These are phyloP conservation scores for Pseudogymnoascus sp. DNA, from an alignment of 2,329 filamentous ascomycete species.

Conservation along the genomic window DNA sequence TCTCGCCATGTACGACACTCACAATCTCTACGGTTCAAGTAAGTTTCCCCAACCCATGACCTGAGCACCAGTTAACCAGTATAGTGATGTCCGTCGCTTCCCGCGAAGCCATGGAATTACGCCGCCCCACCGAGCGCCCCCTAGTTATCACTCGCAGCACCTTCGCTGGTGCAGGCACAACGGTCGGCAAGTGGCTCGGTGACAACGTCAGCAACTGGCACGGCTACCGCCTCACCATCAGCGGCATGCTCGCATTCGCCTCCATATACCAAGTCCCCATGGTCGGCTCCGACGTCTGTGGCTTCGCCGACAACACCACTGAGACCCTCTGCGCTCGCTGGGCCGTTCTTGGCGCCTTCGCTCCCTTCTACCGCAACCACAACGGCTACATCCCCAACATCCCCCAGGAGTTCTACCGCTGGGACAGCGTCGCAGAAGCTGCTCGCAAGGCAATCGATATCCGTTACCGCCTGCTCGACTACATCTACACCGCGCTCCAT, in stretches of 20 bases:
- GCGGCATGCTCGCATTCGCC: slow-evolving; percentile 50
- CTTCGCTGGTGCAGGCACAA: slow-evolving; percentile 59
- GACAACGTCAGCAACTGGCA: slow-evolving; percentile 51
- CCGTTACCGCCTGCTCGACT: slow-evolving; percentile 70
- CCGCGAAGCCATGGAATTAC: slow-evolving; percentile 54
- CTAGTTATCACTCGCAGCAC: slow-evolving; percentile 68
- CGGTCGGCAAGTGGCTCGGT: slow-evolving; percentile 55
- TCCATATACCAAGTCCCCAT: slow-evolving; percentile 61
- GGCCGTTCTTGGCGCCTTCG: slow-evolving; percentile 64
- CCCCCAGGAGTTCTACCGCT: slow-evolving; percentile 67
- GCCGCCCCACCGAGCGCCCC: slow-evolving; percentile 55
- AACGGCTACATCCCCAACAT: slow-evolving; percentile 41
- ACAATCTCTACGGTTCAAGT: slow-evolving; percentile 65
- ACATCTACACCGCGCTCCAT: slow-evolving; percentile 66
- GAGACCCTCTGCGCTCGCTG: slow-evolving; percentile 67
- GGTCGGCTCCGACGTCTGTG: slow-evolving; percentile 67
- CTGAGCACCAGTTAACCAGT: slow-evolving; percentile 13
- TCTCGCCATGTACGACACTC: slow-evolving; percentile 61
- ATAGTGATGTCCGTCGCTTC: slow-evolving; percentile 60
- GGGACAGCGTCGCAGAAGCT: slow-evolving; percentile 52
- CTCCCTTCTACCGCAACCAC: slow-evolving; percentile 70
- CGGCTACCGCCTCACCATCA: slow-evolving; percentile 50
- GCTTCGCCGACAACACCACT: slow-evolving; percentile 58
- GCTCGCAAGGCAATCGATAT: slow-evolving; percentile 60
- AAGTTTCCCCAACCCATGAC: slow-evolving; percentile 18